Evolutionary conservation across 2,329 filamentous ascomycete genomes (phyloP).

Genomic region (Cercospora sp.): DNA sequence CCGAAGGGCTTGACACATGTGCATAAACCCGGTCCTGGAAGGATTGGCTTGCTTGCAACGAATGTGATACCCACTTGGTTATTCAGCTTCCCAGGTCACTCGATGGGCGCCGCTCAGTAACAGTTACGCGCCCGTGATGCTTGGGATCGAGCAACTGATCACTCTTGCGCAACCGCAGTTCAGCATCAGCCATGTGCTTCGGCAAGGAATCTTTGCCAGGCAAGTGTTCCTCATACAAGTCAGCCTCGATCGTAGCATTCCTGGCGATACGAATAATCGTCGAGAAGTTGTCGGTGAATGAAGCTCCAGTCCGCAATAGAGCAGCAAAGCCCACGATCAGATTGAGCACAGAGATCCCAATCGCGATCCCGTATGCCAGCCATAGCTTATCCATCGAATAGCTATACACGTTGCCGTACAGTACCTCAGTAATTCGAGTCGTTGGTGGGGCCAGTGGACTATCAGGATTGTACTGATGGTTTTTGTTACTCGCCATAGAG

Average conservation of each 20-base stretch:
- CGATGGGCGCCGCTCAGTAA: neutral
- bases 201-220: slow-evolving; percentile 20
- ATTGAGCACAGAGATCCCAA: slow-evolving; percentile 16
- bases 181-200: slow-evolving; percentile 13
- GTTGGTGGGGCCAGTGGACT: slow-evolving; percentile 10
- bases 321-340: slow-evolving; percentile 17
- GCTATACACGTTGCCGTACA: slow-evolving; percentile 21
- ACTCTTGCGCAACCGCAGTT: neutral
- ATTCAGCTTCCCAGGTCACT: neutral
- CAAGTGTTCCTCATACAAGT: slow-evolving; percentile 8
- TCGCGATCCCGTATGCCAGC: slow-evolving; percentile 24
- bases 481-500: slow-evolving; percentile 19
- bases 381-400: slow-evolving; percentile 22
- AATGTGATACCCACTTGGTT: too few species aligned
- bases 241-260: slow-evolving; percentile 14
- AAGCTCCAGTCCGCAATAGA: slow-evolving; percentile 16
- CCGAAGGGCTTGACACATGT: too few species aligned
- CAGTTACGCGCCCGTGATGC: neutral
- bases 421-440: too few species aligned
- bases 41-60: too few species aligned
- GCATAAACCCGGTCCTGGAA: too few species aligned
- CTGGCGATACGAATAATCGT: slow-evolving; percentile 19
- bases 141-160: neutral
- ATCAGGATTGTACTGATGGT: slow-evolving; percentile 3
- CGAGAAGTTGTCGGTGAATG: slow-evolving; percentile 28